Conservation (phyloP, 495 filamentous ascomycete genomes). For the Parathielavia appendiculata region DNA sequence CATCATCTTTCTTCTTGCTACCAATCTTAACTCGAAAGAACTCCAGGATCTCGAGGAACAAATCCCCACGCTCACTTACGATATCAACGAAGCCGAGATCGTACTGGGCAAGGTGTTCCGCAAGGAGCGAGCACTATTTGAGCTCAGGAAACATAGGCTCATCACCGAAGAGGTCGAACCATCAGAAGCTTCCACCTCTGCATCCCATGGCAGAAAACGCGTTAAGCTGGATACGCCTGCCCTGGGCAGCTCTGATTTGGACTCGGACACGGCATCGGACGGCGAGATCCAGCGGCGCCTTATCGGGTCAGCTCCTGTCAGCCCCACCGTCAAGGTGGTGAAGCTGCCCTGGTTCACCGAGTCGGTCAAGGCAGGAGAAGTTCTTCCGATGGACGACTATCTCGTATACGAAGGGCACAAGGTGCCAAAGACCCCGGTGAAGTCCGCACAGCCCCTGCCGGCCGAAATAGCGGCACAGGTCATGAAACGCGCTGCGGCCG, state of each 20-base stretch:
- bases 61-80: constrained; percentile 62
- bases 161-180: constrained; percentile 54
- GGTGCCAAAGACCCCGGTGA: constrained; percentile 15
- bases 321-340: constrained; percentile 55
- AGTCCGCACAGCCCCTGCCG: constrained; percentile 12
- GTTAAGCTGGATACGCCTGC: constrained; percentile 26
- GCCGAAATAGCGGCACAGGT: constrained; percentile 23
- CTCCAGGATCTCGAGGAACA: constrained; percentile 59
- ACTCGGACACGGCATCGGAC: constrained; percentile 40
- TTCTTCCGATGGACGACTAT: constrained; percentile 58
- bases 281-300: constrained; percentile 14
- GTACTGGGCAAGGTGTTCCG: constrained; percentile 67
- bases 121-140: constrained; percentile 66
- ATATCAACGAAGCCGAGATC: constrained; percentile 65
- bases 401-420: constrained; percentile 60
- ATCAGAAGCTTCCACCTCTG: background rate
- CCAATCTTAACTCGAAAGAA: constrained; percentile 58
- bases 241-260: constrained; percentile 23
- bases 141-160: constrained; percentile 61
- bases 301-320: background rate
- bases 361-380: constrained; percentile 48
- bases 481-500: constrained; percentile 33
- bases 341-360: constrained; percentile 70
- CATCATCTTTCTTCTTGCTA: constrained; percentile 66
- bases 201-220: constrained; percentile 34